Evolutionary conservation across 2,329 filamentous ascomycete genomes (phyloP).

Genomic region (Sporothrix brasiliensis): DNA sequence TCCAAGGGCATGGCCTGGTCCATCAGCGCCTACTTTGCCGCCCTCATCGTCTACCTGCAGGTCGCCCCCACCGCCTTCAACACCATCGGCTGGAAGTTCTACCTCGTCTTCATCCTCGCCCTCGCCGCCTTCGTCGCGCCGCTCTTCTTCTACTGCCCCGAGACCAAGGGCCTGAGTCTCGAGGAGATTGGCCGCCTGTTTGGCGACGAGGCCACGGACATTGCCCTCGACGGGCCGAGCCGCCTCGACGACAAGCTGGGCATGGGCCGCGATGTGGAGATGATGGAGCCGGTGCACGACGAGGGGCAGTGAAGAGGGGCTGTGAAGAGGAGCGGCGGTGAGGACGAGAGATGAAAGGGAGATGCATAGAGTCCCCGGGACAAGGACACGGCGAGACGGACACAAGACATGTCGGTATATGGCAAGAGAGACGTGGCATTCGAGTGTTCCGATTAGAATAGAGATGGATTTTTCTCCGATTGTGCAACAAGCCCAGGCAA

Average conservation of each 20-base stretch:
- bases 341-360: no score
- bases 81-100: slow-evolving; percentile 28
- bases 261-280: not conserved
- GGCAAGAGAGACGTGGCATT: no score
- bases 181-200: slow-evolving; percentile 21
- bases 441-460: no score
- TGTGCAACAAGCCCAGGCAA: no score
- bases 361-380: no score
- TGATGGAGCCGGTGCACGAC: not conserved
- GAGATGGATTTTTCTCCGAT: no score
- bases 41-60: slow-evolving; percentile 25
- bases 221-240: slow-evolving; percentile 10
- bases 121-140: not conserved
- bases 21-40: slow-evolving; percentile 24
- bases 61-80: slow-evolving; percentile 12
- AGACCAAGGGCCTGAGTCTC: slow-evolving; percentile 9
- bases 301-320: not conserved
- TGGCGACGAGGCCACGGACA: slow-evolving; percentile 10
- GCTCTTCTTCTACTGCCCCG: slow-evolving; percentile 20
- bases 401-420: no score
- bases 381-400: no score
- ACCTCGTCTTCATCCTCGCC: slow-evolving; percentile 19
- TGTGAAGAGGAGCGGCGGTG: no score
- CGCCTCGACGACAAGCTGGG: slow-evolving; percentile 18
- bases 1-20: slow-evolving; percentile 26